These are phyloP conservation scores for Epichloe bromicola DNA, from an alignment of 2,329 filamentous ascomycete genomes.

Conservation along the genomic window DNA sequence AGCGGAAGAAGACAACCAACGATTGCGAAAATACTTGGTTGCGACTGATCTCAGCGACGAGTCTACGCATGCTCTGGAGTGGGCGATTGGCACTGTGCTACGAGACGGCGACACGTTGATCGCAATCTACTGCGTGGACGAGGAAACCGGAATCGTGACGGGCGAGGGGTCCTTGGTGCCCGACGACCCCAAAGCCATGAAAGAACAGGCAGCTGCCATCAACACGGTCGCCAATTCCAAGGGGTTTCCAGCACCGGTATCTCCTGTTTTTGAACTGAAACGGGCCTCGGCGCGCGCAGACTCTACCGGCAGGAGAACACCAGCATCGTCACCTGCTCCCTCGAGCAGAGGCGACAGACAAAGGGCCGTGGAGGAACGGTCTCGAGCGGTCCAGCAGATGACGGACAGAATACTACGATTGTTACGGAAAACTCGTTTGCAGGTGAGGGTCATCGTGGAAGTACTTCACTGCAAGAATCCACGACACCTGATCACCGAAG, in stretches of 20 bases:
- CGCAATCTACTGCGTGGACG: slow-evolving; percentile 86
- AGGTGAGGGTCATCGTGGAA: slow-evolving; percentile 88
- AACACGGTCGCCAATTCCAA: slow-evolving; percentile 43
- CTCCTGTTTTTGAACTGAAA: slow-evolving; percentile 21
- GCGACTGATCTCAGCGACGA: slow-evolving; percentile 91
- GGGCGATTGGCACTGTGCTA: slow-evolving; percentile 91
- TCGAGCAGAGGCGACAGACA: slow-evolving; percentile 35
- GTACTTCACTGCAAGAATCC: slow-evolving; percentile 98
- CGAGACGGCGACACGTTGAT: slow-evolving; percentile 89
- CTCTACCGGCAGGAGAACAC: slow-evolving; percentile 17
- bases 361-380: slow-evolving; percentile 64
- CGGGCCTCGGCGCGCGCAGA: slow-evolving; percentile 17
- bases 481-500: slow-evolving; percentile 89
- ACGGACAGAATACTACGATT: slow-evolving; percentile 75
- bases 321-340: slow-evolving; percentile 34
- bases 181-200: slow-evolving; percentile 62
- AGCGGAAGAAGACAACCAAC: slow-evolving; percentile 64
- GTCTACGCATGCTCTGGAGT: slow-evolving; percentile 88
- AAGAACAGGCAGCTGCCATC: slow-evolving; percentile 61
- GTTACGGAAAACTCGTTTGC: slow-evolving; percentile 78
- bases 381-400: slow-evolving; percentile 69
- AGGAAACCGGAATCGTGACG: slow-evolving; percentile 54
- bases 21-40: slow-evolving; percentile 84
- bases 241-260: slow-evolving; percentile 17
- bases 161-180: slow-evolving; percentile 42